Conservation (phyloP, 208 protist genomes). For the Herpetomonas samuelpessoai region DNA sequence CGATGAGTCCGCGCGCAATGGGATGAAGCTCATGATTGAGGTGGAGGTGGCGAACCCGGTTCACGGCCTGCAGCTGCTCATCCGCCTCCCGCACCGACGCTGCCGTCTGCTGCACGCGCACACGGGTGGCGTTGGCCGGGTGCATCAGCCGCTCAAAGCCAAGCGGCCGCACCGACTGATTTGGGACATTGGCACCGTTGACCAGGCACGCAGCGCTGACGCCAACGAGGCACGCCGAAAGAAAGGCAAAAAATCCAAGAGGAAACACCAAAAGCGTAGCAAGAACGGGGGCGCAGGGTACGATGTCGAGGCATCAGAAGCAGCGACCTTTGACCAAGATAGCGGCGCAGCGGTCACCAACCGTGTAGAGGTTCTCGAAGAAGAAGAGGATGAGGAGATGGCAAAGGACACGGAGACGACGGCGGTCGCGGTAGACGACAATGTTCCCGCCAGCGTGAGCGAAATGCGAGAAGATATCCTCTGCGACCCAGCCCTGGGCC, state of each 20-base stretch:
- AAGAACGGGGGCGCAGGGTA: neutral
- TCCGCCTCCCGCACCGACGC: conserved; percentile 53
- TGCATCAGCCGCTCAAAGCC: conserved; percentile 21
- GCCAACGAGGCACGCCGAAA: neutral
- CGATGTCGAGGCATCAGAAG: neutral
- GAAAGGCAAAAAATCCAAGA: too few relatives aligned
- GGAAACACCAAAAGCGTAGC: neutral
- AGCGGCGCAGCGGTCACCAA: neutral
- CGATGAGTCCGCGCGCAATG: conserved; percentile 22
- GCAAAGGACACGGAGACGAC: neutral
- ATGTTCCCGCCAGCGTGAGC: neutral
- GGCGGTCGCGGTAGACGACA: too few relatives aligned
- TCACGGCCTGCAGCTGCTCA: conserved; percentile 32
- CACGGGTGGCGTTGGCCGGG: conserved; percentile 44
- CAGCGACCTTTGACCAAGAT: neutral
- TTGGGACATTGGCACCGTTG: conserved; percentile 9
- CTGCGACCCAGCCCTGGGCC: neutral
- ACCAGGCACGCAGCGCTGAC: neutral
- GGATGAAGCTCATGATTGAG: conserved; percentile 30
- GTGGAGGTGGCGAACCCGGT: conserved; percentile 27
- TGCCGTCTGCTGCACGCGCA: conserved; percentile 41
- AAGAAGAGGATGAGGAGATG: neutral
- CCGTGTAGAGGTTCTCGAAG: neutral
- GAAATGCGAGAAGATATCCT: neutral
- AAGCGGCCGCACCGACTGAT: conserved; percentile 6